phyloP scores from a whole-genome alignment of 2,329 filamentous ascomycete genomes.

The Aureobasidium sp. region DNA sequence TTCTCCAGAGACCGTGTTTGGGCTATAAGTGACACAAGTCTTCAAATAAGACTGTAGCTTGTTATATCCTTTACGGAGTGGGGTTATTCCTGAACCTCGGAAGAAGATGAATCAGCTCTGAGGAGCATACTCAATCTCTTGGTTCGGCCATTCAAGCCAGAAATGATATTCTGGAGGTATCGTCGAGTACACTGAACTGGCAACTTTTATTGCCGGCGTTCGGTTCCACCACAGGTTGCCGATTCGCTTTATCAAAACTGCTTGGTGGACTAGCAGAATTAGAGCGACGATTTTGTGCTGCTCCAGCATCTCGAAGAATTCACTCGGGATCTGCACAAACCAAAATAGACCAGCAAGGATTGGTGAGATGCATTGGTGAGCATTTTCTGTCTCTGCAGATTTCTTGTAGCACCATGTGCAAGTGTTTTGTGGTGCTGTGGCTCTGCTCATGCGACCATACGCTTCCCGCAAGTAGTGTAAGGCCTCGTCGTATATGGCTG shows the following conservation, averaged over 20 bases:
- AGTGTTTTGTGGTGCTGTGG: background rate
- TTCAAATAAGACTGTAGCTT: background rate
- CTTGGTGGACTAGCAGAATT: background rate
- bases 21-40: too few species aligned
- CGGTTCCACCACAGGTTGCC: slow-evolving; percentile 6
- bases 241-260: background rate
- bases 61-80: background rate
- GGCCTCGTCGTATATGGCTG: slow-evolving; percentile 1
- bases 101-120: background rate
- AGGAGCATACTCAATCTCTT: slow-evolving; percentile 1
- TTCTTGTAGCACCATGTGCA: slow-evolving; percentile 8
- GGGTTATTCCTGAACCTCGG: background rate
- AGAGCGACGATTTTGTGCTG: slow-evolving; percentile 3
- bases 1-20: background rate
- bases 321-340: background rate
- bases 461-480: slow-evolving; percentile 5
- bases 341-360: background rate
- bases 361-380: background rate
- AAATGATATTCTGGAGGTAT: slow-evolving; percentile 5
- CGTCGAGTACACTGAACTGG: background rate
- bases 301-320: slow-evolving; percentile 10
- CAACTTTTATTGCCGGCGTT: slow-evolving; percentile 5
- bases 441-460: slow-evolving; percentile 8
- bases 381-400: background rate
- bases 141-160: slow-evolving; percentile 9